Base-by-base conservation (phyloP, 1,284 basidiomycete species). In the Pyrrhoderma lamaoense region DNA sequence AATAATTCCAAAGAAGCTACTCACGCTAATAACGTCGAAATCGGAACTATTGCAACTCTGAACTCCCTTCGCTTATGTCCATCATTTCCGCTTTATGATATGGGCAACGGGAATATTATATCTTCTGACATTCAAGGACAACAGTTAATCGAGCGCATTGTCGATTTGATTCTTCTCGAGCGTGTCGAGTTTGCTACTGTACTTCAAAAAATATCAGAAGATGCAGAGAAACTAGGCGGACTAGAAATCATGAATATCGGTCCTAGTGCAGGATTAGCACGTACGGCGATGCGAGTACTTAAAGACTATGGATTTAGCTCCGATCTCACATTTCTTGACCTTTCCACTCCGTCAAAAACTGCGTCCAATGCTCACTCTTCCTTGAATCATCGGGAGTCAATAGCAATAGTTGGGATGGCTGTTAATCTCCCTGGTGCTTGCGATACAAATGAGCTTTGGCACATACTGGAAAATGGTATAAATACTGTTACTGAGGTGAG, bases 341-440 rank as follows among this genome's bases (percentile, higher is more conserved):
- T 38, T 58, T 56, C 47, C 58, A 55, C 39, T n/a, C 45, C 53
- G 2, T 18, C 49, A 36, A 23, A 50, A 23, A 42, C 44, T 23
- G 21, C 40, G 18, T 37, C 8, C 21, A 25, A 22, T 25, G 53
- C 51, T 42, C 54, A 61, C 36, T 65, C 69, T 22, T n/a, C 40
- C 38, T 34, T 31, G 18, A 35, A 47, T 5, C 34, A 38, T 40
- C 72, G 75, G 54, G 77, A 80, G 45, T 73, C 79, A 2, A 76
- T 86, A 45, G 84, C 85, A 1, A 76, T 87, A 53, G 68, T 85
- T 47, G 85, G 84, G 7, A 85, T 86, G 82, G 77, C 81, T 1
- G 69, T 78, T 37, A 75, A 78, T 50, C 71, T 83, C 61, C 83
- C 84, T 0, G 78, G 80, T 1, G 80, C 82, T 3, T 60, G 64